Conservation (phyloP, 176 grass and related monocot genomes). For the Triticum turgidum region DNA sequence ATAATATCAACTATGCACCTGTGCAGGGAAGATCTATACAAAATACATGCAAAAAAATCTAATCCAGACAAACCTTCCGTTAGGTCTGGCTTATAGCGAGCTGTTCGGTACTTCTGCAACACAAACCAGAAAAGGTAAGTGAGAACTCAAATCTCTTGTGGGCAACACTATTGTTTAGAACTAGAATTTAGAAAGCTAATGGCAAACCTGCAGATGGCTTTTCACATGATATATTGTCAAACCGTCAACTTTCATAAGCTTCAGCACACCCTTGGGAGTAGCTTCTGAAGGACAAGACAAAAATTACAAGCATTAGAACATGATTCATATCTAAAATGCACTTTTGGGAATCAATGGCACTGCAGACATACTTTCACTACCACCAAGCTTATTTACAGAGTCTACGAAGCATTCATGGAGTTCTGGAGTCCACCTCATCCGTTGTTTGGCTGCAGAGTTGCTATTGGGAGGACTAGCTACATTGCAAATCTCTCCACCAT, state of each 20-base stretch:
- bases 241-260: conserved; percentile 90
- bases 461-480: conserved; percentile 59
- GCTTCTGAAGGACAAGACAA: conserved; percentile 54
- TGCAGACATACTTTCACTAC: conserved; percentile 77
- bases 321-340: conserved; percentile 16
- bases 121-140: conserved; percentile 29
- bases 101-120: conserved; percentile 88
- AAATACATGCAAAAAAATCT: conserved; percentile 18
- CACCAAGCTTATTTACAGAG: conserved; percentile 89
- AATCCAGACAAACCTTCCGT: conserved; percentile 63
- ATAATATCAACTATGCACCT: neutral
- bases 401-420: conserved; percentile 90
- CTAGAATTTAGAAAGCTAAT: conserved; percentile 20
- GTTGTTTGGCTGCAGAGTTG: conserved; percentile 51
- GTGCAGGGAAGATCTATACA: conserved; percentile 3
- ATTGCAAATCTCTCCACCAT: conserved; percentile 57
- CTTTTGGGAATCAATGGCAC: conserved; percentile 16
- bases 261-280: conserved; percentile 89
- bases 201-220: conserved; percentile 88
- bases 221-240: conserved; percentile 98
- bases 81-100: conserved; percentile 67
- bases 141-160: conserved; percentile 10
- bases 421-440: conserved; percentile 94
- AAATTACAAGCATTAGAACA: conserved; percentile 31
- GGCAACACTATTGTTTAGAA: conserved; percentile 29